A percentile compares a stretch with the other conserved stretches of the same genome.
phyloP scores from a whole-genome alignment of 768 basidiomycete genomes.

The Boletus rufocinnamomeus region DNA sequence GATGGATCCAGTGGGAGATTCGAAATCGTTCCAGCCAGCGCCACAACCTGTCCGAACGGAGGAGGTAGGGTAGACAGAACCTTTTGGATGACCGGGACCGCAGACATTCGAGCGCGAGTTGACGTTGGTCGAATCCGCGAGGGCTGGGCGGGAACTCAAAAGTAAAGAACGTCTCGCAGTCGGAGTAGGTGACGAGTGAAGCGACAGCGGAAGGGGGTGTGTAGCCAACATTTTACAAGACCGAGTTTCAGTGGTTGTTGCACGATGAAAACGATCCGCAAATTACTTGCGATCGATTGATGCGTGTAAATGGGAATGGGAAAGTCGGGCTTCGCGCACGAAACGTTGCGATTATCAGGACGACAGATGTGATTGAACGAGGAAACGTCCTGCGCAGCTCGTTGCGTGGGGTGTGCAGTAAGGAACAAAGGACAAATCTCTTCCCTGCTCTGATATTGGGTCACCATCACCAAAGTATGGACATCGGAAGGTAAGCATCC shows the following conservation, averaged over 20 bases:
- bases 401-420: slow-evolving; percentile 18
- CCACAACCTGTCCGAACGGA: slow-evolving; percentile 16
- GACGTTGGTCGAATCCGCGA: slow-evolving; percentile 31
- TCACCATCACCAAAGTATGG: neutral
- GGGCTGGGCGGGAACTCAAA: slow-evolving; percentile 20
- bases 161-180: neutral
- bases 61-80: slow-evolving; percentile 21
- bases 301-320: slow-evolving; percentile 13
- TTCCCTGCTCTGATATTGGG: slow-evolving; percentile 1
- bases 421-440: slow-evolving; percentile 5
- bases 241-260: slow-evolving; percentile 6
- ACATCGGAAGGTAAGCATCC: slow-evolving; percentile 4
- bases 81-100: slow-evolving; percentile 10
- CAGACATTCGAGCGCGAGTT: slow-evolving; percentile 9
- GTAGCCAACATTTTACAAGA: slow-evolving; percentile 24
- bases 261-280: slow-evolving; percentile 12
- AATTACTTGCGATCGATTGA: slow-evolving; percentile 8
- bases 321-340: slow-evolving; percentile 4
- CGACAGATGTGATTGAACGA: slow-evolving; percentile 24
- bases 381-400: slow-evolving; percentile 33
- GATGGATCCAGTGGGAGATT: slow-evolving; percentile 1
- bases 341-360: slow-evolving; percentile 29
- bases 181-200: neutral
- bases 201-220: slow-evolving; percentile 3
- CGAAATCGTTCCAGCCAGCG: slow-evolving; percentile 10